These are phyloP conservation scores for Ceratorhiza oryzae-sativae DNA, from an alignment of 1,284 basidiomycete genomes.

Conservation along the genomic window DNA sequence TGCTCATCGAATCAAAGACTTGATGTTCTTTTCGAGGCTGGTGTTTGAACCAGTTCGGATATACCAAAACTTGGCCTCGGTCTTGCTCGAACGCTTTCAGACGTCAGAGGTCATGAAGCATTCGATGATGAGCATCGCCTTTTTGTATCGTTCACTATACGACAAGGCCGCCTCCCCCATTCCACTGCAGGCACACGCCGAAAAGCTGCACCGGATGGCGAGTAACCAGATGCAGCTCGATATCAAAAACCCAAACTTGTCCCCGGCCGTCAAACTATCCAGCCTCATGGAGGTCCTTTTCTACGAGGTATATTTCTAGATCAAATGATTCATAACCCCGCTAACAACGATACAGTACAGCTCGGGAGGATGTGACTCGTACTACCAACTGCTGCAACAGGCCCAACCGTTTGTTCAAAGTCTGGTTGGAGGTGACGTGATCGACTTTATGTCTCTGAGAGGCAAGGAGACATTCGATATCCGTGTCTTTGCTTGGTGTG, in stretches of 20 bases:
- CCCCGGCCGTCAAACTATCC: conserved; percentile 20
- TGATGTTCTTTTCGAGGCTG: conserved; percentile 38
- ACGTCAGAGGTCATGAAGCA: conserved; percentile 30
- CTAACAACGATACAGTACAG: conserved; percentile 33
- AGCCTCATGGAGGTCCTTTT: conserved; percentile 36
- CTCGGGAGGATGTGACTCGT: conserved; percentile 32
- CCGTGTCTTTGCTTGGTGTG: conserved; percentile 35
- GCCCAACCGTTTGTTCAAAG: conserved; percentile 27
- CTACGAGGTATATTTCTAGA: conserved; percentile 16
- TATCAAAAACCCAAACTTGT: conserved; percentile 17
- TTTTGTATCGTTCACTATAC: conserved; percentile 30
- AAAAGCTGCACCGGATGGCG: conserved; percentile 15
- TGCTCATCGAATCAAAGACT: conserved; percentile 11
- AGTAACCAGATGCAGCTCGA: conserved; percentile 28
- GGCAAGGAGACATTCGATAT: conserved; percentile 37
- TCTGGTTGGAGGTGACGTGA: conserved; percentile 20
- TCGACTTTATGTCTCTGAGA: conserved; percentile 35
- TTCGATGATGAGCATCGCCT: conserved; percentile 34
- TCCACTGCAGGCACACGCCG: conserved; percentile 20
- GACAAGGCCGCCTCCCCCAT: conserved; percentile 22
- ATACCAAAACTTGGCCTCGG: conserved; percentile 36
- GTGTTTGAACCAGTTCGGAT: conserved; percentile 36
- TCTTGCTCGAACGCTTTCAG: conserved; percentile 35
- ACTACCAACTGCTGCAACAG: conserved; percentile 27
- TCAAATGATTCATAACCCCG: neutral